Conservation (phyloP, 208 protist genomes). For the Phytomonas francai region DNA sequence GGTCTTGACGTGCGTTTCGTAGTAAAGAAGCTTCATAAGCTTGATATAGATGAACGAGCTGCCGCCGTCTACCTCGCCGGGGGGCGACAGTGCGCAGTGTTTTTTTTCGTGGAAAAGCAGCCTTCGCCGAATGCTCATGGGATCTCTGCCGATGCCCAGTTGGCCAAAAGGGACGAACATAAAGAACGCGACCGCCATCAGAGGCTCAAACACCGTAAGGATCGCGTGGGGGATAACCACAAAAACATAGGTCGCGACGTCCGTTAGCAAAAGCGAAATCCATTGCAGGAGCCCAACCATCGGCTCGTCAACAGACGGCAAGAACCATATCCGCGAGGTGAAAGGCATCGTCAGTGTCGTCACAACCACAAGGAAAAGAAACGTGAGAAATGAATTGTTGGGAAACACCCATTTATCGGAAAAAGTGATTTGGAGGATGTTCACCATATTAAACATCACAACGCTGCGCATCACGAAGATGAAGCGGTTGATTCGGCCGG, state of each 20-base stretch:
- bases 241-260: slow-evolving; percentile 32
- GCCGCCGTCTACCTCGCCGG: slow-evolving; percentile 32
- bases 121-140: slow-evolving; percentile 42
- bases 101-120: slow-evolving; percentile 47
- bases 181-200: slow-evolving; percentile 55
- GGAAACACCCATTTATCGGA: slow-evolving; percentile 11
- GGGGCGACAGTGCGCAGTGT: slow-evolving; percentile 24
- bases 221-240: slow-evolving; percentile 51
- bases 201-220: slow-evolving; percentile 49
- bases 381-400: slow-evolving; percentile 71
- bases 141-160: slow-evolving; percentile 19
- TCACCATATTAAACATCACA: slow-evolving; percentile 57
- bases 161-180: slow-evolving; percentile 35
- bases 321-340: slow-evolving; percentile 68
- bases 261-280: slow-evolving; percentile 36
- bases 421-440: slow-evolving; percentile 60
- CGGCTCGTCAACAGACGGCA: slow-evolving; percentile 70
- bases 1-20: slow-evolving; percentile 44
- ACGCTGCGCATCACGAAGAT: slow-evolving; percentile 66
- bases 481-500: slow-evolving; percentile 51
- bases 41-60: slow-evolving; percentile 58
- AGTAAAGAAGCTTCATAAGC: slow-evolving; percentile 44
- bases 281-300: slow-evolving; percentile 43
- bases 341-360: slow-evolving; percentile 54
- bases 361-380: slow-evolving; percentile 52